A percentile compares a stretch with the other conserved stretches of the same genome.
Conservation (phyloP, 2,329 filamentous ascomycete genomes). For the Colletotrichum camelliae region DNA sequence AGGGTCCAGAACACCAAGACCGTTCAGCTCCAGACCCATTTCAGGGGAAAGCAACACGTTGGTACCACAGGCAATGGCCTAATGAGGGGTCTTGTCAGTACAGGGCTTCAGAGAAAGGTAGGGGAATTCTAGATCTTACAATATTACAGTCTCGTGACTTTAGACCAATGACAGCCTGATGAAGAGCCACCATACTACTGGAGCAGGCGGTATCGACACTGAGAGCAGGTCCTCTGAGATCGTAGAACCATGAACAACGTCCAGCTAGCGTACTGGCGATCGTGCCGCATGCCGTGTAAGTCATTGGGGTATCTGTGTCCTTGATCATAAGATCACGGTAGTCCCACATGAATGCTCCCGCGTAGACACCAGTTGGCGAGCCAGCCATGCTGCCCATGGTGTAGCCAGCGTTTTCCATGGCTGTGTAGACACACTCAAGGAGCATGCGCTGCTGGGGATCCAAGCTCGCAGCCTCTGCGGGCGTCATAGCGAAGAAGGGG, state of each 20-base stretch:
- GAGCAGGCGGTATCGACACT: neutral
- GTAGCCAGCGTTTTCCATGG: slow-evolving; percentile 14
- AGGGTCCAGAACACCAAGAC: neutral
- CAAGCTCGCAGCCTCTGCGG: slow-evolving; percentile 28
- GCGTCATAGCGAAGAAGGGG: slow-evolving; percentile 26
- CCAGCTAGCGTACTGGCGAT: neutral
- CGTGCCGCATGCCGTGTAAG: slow-evolving; percentile 31
- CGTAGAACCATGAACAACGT: slow-evolving; percentile 44
- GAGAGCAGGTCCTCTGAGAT: slow-evolving; percentile 41
- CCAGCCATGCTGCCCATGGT: neutral
- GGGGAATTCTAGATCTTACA: neutral
- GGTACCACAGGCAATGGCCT: slow-evolving; percentile 2
- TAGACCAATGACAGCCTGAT: slow-evolving; percentile 26
- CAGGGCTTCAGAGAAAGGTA: rapidly evolving
- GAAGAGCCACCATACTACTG: neutral
- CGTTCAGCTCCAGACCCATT: neutral
- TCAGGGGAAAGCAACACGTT: neutral
- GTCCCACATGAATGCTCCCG: slow-evolving; percentile 48
- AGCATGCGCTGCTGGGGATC: slow-evolving; percentile 33
- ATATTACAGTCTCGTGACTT: neutral
- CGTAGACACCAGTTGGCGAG: slow-evolving; percentile 43
- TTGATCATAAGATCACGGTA: slow-evolving; percentile 30
- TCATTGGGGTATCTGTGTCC: slow-evolving; percentile 30
- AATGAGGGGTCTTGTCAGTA: neutral
- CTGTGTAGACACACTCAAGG: slow-evolving; percentile 10